phyloP scores from a whole-genome alignment of 495 filamentous ascomycete species.

The Penicillium mononematosum region DNA sequence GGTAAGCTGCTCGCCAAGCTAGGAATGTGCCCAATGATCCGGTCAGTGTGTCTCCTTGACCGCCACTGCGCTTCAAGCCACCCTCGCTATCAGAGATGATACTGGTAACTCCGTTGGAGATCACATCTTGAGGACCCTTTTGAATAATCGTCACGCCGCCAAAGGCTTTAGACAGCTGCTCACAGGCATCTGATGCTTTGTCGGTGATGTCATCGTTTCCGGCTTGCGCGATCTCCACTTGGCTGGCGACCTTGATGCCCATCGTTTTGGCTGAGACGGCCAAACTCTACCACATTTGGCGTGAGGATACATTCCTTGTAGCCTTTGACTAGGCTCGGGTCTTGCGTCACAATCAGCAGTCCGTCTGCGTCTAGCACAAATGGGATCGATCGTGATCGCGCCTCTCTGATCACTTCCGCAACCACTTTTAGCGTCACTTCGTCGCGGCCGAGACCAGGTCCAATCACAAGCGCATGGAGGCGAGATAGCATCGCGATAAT shows the following conservation, averaged over 20 bases:
- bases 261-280: constrained; percentile 69
- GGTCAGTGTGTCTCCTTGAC: constrained; percentile 94
- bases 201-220: constrained; percentile 45
- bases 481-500: constrained; percentile 81
- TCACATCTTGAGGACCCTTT: constrained; percentile 82
- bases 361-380: constrained; percentile 94
- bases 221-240: constrained; percentile 42
- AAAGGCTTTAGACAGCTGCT: constrained; percentile 70
- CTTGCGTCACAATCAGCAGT: constrained; percentile 68
- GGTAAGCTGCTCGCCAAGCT: constrained; percentile 83
- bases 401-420: constrained; percentile 73
- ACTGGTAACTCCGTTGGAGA: constrained; percentile 77
- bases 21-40: constrained; percentile 85
- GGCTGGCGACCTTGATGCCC: constrained; percentile 54
- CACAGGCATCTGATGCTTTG: constrained; percentile 56
- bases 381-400: constrained; percentile 68
- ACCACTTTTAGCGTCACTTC: constrained; percentile 86
- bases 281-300: constrained; percentile 93
- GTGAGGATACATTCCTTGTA: constrained; percentile 87
- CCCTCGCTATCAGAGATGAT: constrained; percentile 71
- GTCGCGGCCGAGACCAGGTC: constrained; percentile 89
- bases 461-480: constrained; percentile 90
- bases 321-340: constrained; percentile 74
- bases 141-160: constrained; percentile 89
- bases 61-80: constrained; percentile 85